These are phyloP conservation scores for Ceratobasidium sp. DNA, from an alignment of 1,284 basidiomycete species.

Conservation along the genomic window DNA sequence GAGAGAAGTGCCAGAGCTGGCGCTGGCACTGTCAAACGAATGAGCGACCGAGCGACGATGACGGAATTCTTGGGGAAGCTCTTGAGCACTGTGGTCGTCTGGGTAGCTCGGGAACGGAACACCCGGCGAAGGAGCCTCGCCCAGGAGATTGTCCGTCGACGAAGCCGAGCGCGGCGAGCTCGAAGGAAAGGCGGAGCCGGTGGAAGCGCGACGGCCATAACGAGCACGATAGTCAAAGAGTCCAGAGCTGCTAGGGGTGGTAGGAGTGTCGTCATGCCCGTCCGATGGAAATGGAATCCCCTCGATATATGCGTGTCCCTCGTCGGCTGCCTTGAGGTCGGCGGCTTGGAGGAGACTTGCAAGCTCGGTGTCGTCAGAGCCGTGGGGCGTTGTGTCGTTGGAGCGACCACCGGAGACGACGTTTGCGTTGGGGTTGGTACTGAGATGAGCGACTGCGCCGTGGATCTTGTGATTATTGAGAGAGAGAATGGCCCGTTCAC, in stretches of 20 bases:
- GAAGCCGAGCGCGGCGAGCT: not conserved
- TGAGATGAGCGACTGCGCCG: constrained; percentile 40
- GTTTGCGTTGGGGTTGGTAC: constrained; percentile 17
- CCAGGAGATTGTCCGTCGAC: constrained; percentile 18
- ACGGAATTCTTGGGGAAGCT: constrained; percentile 9
- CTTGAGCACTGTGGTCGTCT: constrained; percentile 5
- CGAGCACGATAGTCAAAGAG: constrained; percentile 1
- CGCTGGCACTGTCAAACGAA: constrained; percentile 28
- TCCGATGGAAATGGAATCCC: not conserved
- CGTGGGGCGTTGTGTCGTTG: not conserved
- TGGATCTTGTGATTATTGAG: constrained; percentile 32
- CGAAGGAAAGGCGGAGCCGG: constrained; percentile 41
- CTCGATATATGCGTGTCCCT: not conserved
- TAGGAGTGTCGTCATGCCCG: not conserved
- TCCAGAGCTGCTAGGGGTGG: not conserved
- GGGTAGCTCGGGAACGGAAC: constrained; percentile 29
- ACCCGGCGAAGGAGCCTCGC: not conserved
- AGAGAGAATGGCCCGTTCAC: constrained; percentile 20
- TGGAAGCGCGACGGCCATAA: constrained; percentile 41
- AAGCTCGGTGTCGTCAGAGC: constrained; percentile 10
- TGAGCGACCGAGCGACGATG: constrained; percentile 18
- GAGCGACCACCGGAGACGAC: constrained; percentile 16
- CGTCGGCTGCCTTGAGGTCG: not conserved
- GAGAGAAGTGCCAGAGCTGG: constrained; percentile 7
- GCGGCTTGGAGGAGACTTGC: not conserved